These are phyloP conservation scores for Neurospora sp. DNA, from an alignment of 495 filamentous ascomycete species.

Conservation along the genomic window DNA sequence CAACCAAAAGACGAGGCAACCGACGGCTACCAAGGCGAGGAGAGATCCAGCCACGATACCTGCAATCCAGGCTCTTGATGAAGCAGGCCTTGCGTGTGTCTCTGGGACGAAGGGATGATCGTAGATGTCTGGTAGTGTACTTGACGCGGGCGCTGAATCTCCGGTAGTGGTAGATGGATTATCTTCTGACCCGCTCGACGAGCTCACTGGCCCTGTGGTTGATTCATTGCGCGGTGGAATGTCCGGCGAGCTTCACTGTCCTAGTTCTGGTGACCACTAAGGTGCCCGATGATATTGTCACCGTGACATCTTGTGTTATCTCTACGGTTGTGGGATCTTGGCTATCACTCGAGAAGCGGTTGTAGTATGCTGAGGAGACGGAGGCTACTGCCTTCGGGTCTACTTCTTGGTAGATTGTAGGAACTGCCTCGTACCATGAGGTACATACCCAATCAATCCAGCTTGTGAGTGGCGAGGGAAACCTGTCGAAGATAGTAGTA, in stretches of 20 bases:
- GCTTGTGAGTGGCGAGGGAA: neutral
- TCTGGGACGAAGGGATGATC: no score
- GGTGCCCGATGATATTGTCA: neutral
- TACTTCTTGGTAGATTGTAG: neutral
- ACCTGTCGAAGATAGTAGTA: neutral
- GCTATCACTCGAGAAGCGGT: no score
- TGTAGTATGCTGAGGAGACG: no score
- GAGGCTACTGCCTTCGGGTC: neutral
- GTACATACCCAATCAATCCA: neutral
- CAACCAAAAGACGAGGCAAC: neutral
- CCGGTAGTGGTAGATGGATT: neutral
- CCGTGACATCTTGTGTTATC: neutral
- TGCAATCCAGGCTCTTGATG: neutral
- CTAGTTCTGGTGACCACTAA: neutral
- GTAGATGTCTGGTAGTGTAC: no score
- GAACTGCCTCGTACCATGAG: neutral
- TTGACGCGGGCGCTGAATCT: neutral
- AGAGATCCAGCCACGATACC: neutral
- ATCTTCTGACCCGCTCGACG: neutral
- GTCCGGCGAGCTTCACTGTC: neutral
- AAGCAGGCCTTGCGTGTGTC: neutral
- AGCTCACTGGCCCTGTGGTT: neutral
- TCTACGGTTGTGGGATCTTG: neutral
- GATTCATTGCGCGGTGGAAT: neutral
- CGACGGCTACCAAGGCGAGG: neutral